Base-by-base conservation (phyloP, 169 alveolate species). In the Plasmodium gaboni region DNA sequence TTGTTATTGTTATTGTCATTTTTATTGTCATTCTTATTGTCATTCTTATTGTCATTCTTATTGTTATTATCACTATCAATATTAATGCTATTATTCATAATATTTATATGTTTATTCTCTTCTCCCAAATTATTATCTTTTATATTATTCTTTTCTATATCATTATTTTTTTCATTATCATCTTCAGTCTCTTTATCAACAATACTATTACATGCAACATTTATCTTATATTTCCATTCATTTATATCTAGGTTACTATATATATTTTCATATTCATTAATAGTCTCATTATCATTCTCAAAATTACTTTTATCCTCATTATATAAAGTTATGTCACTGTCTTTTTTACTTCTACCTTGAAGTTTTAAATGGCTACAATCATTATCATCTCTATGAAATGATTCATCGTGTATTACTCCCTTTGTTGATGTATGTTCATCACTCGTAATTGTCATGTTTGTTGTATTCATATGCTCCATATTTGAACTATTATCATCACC, bases 341-440 rank as follows among this genome's bases (percentile, higher is more conserved):
- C 64, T 26, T 55, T 28, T 32, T 32, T 32, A 32, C 44, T 32
- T 32, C 44, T 32, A 32, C 44, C 44, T 32, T 32, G 8, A 32
- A 32, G 0, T 32, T 32, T 32, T 32, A 32, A 4, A 32, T 3
- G 44, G 44, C 4, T 32, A 32, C 44, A 32, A 32, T 32, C 44
- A 32, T 32, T 32, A 32, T 32, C 44, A 6, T n/a, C 60, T 22
- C 22, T 60, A 13, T 9, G 10, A 28, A 28, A 24, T 59, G 46
- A 74, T 46, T 32, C 63, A 51, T 46, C 73, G 9, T 59, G 24
- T 24, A 59, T 32, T 19, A 13, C 59, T 42, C 73, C 28, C 28
- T 73, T 65, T 13, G 59, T 48, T 6, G 72, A 60, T 38, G 26
- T 73, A 12, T 28, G 17, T 19, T 44, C 88, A 61, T 44, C 57